Evolutionary conservation across 2,329 filamentous ascomycete species (phyloP).

Genomic region (Rhynchosporium secalis): DNA sequence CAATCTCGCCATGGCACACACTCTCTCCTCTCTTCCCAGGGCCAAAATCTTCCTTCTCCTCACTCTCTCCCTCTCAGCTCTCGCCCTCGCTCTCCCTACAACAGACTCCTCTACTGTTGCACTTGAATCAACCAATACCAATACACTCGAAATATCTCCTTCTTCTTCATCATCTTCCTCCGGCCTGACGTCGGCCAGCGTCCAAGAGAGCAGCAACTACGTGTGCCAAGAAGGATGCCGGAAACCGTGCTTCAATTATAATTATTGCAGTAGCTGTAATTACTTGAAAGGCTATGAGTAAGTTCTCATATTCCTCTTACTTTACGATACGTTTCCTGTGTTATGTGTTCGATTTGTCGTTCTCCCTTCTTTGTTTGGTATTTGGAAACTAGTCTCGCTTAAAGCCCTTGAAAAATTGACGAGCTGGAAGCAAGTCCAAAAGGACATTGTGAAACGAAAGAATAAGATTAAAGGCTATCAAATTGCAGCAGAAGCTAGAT

Average conservation of each 20-base stretch:
- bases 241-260: slow-evolving; percentile 2
- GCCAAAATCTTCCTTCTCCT: neutral
- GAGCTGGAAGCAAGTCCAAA: too few species aligned
- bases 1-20: neutral
- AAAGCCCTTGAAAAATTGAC: too few species aligned
- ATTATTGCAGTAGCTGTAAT: slow-evolving; percentile 9
- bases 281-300: neutral
- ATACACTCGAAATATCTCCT: neutral
- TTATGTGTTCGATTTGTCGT: neutral
- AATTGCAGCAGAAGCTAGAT: neutral
- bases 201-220: neutral
- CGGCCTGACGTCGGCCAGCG: neutral
- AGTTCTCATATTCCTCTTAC: neutral
- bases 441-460: neutral
- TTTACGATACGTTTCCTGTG: too few species aligned
- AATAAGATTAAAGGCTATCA: neutral
- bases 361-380: neutral
- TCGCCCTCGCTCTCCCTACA: neutral
- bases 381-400: too few species aligned
- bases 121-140: neutral
- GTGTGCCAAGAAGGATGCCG: slow-evolving; percentile 13
- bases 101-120: neutral
- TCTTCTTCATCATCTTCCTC: neutral
- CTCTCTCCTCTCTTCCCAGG: neutral
- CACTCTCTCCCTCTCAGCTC: neutral